Conservation (phyloP, 2,329 filamentous ascomycete genomes). For the Parastagonospora nodorum region DNA sequence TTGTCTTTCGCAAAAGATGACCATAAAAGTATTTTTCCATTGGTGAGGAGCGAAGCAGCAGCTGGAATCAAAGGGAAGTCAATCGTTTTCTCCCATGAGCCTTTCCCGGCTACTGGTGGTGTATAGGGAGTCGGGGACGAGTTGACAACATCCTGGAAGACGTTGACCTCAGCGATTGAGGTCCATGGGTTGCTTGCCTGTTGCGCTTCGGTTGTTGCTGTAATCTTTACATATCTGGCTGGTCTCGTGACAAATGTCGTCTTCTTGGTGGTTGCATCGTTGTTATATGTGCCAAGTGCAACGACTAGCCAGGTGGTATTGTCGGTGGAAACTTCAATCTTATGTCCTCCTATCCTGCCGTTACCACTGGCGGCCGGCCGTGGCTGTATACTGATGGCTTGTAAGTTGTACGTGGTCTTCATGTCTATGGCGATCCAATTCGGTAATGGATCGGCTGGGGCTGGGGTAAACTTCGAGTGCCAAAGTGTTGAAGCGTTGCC, state of each 20-base stretch:
- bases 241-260: slow-evolving; percentile 25
- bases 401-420: slow-evolving; percentile 33
- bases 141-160: slow-evolving; percentile 23
- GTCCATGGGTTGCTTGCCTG: slow-evolving; percentile 22
- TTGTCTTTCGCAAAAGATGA: slow-evolving; percentile 22
- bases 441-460: slow-evolving; percentile 27
- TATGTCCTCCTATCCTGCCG: slow-evolving; percentile 45
- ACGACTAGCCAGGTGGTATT: slow-evolving; percentile 29
- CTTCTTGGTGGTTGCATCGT: slow-evolving; percentile 28
- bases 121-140: slow-evolving; percentile 17
- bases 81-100: slow-evolving; percentile 32
- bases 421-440: slow-evolving; percentile 43
- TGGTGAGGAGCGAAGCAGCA: slow-evolving; percentile 28
- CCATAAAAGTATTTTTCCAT: slow-evolving; percentile 34
- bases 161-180: slow-evolving; percentile 30
- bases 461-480: slow-evolving; percentile 37
- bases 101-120: slow-evolving; percentile 23
- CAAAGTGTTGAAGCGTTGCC: slow-evolving; percentile 37
- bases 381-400: slow-evolving; percentile 39
- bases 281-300: slow-evolving; percentile 33
- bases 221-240: slow-evolving; percentile 31
- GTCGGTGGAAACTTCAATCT: slow-evolving; percentile 38
- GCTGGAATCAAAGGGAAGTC: slow-evolving; percentile 34
- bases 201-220: slow-evolving; percentile 31
- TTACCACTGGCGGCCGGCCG: slow-evolving; percentile 41